Base-by-base conservation (phyloP, 1,284 basidiomycete species). In the Fistulinella cinereoalba region DNA sequence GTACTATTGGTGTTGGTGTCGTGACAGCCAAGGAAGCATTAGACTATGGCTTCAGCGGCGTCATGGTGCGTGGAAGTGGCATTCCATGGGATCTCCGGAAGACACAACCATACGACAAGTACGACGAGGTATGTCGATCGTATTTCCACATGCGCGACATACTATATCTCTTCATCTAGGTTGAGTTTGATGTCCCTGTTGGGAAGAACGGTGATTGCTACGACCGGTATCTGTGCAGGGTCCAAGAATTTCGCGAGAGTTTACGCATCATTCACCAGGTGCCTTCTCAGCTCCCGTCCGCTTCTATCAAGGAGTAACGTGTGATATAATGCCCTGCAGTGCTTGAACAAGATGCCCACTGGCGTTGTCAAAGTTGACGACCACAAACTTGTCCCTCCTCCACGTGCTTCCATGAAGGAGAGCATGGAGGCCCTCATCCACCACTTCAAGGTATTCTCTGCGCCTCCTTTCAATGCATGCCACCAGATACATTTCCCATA, bases 151-250 rank as follows among this genome's bases (percentile, higher is more conserved):
- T n/a, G n/a, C n/a, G n/a, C n/a, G n/a, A n/a, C n/a, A n/a, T n/a
- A n/a, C n/a, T n/a, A 24, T 18, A 22, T 15, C 37, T 23, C 44
- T 12, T 16, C 12, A 51, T n/a, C 28, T 38, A 86, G 83, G 94
- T 98, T 60, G 96, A 99, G 64, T 98, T 99, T 61, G 94, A 99
- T 61, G 75, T 99, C 31, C 96, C 97, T 16, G 86, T 99, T 37
- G 96, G 96, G 48, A 89, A 87, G 76, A 93, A 96, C 58, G 97
- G 96, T 37, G 96, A 99, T 69, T 98, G 96, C 73, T 99, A 93
- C 66, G 93, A 96, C 70, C 81, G 88, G 46, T 98, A 98, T 73
- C 76, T 98, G 42, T 98, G 95, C 71, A 91, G 97, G 72, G 88
- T 98, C 6, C 94, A 99, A 68, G 96, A 99, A 71, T 97, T 98